Conservation (phyloP, 768 basidiomycete genomes). For the Xanthoconium stramineum region DNA sequence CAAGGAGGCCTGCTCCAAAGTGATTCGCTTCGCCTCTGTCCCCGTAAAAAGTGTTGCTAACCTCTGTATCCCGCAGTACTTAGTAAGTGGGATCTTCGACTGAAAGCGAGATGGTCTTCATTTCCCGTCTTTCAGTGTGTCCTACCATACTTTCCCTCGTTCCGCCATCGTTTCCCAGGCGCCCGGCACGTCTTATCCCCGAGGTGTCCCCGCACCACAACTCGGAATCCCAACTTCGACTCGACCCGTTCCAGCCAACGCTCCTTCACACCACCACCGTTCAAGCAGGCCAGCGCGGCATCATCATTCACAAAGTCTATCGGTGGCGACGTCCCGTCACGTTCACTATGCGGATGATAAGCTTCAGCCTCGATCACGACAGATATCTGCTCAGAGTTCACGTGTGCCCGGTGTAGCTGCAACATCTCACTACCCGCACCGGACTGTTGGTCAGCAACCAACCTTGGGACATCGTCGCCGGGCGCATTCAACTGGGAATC, state of each 20-base stretch:
- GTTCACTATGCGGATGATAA: constrained; percentile 25
- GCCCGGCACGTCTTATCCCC: not conserved
- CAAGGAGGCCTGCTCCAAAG: constrained; percentile 19
- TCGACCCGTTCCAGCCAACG: not conserved
- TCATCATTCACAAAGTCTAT: constrained; percentile 8
- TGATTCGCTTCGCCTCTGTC: constrained; percentile 7
- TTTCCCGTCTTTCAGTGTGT: constrained; percentile 11
- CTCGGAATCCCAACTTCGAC: constrained; percentile 1
- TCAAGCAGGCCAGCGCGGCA: not conserved
- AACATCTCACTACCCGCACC: not conserved
- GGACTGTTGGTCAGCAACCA: constrained; percentile 5
- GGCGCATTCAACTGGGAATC: constrained; percentile 17
- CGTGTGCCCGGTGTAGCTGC: not conserved
- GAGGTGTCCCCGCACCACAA: not conserved
- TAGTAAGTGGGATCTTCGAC: constrained; percentile 23
- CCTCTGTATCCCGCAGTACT: constrained; percentile 9
- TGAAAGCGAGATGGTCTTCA: constrained; percentile 11
- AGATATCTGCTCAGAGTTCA: constrained; percentile 5
- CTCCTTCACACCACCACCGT: constrained; percentile 5
- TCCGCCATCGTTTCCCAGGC: constrained; percentile 5
- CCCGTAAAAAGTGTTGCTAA: constrained; percentile 5
- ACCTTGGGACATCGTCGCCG: constrained; percentile 19
- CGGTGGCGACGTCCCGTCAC: constrained; percentile 19
- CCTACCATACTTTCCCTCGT: constrained; percentile 31
- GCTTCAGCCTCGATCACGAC: constrained; percentile 9